These are phyloP conservation scores for Picea glauca DNA, from an alignment of 75 land plant species.

Conservation along the genomic window DNA sequence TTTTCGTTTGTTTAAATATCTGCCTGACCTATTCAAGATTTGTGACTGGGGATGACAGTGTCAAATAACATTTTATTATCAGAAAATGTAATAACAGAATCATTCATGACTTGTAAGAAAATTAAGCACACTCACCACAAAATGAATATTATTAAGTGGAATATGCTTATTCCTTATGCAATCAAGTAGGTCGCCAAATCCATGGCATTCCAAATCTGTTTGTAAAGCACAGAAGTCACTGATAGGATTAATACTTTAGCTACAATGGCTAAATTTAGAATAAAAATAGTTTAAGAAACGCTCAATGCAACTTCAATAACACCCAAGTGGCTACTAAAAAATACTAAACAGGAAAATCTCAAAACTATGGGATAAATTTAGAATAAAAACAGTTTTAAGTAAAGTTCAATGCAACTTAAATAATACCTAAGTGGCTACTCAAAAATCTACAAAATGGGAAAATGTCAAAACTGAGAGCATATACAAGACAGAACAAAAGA, in stretches of 20 bases:
- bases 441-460: no score
- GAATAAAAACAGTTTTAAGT: no score
- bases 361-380: no score
- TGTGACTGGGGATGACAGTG: not conserved
- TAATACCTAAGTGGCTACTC: no score
- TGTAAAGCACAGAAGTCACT: not conserved
- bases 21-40: not conserved
- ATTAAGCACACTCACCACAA: constrained; percentile 58
- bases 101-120: not conserved
- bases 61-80: not conserved
- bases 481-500: no score
- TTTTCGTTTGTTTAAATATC: not conserved
- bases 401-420: no score
- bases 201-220: constrained; percentile 70
- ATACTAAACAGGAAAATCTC: no score
- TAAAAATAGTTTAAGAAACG: not conserved
- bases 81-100: not conserved
- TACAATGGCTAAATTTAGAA: not conserved
- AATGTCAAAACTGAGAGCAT: no score
- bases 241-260: not conserved
- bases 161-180: constrained; percentile 67
- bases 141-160: constrained; percentile 89
- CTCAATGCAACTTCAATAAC: not conserved
- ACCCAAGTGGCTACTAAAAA: no score
- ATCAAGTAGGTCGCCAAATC: constrained; percentile 93